Conservation (phyloP, 2,329 filamentous ascomycete species). For the Phialemoniopsis sp. region DNA sequence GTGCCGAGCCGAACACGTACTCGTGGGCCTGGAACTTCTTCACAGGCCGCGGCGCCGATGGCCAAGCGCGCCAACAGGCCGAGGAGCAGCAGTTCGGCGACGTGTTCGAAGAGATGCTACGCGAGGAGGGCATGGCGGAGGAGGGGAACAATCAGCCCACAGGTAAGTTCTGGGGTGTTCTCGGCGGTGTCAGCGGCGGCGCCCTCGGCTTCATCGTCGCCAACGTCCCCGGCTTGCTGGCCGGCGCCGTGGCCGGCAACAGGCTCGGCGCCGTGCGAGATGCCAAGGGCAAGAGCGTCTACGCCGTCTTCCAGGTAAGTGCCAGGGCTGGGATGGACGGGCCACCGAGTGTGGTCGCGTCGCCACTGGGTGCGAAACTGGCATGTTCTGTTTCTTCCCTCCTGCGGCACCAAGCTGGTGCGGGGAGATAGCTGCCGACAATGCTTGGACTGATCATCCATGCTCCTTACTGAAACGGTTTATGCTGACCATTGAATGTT, state of each 20-base stretch:
- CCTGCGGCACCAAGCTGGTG: no score
- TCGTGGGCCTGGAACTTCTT: constrained; percentile 75
- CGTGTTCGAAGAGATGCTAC: constrained; percentile 86
- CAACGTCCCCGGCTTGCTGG: constrained; percentile 84
- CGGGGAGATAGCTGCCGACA: no score
- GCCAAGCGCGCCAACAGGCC: constrained; percentile 45
- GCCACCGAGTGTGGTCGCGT: no score
- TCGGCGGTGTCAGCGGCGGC: constrained; percentile 83
- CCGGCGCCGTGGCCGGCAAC: constrained; percentile 90
- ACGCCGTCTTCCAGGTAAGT: constrained; percentile 71
- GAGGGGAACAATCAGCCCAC: constrained; percentile 56
- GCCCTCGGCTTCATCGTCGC: constrained; percentile 93
- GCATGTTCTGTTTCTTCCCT: no score
- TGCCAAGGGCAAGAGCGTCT: constrained; percentile 91
- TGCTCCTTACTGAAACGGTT: background rate
- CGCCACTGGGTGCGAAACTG: no score
- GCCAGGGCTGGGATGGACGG: constrained; percentile 2
- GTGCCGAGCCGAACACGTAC: constrained; percentile 45
- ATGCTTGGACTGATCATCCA: no score
- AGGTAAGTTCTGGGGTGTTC: constrained; percentile 77
- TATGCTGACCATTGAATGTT: constrained; percentile 4
- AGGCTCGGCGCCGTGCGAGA: constrained; percentile 86
- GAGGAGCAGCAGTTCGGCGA: constrained; percentile 82
- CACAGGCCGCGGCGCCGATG: constrained; percentile 25
- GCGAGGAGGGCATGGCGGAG: constrained; percentile 79